Evolutionary conservation across 352 stramenopile species (phyloP).

Genomic region (Thraustochytrium sp.): DNA sequence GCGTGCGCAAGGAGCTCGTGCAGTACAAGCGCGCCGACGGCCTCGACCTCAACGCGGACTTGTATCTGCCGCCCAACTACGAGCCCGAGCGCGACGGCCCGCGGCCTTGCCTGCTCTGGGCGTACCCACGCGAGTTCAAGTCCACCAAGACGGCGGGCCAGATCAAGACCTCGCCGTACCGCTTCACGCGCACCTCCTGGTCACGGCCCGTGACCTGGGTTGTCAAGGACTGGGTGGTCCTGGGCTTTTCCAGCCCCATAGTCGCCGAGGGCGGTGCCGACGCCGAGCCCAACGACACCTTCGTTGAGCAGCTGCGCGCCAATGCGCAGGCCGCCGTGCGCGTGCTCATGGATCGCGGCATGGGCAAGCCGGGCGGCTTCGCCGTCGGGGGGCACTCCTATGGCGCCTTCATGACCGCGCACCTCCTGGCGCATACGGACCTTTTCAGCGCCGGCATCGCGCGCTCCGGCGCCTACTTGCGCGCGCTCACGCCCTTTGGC

Average conservation of each 20-base stretch:
- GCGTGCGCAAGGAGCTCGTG: conserved; percentile 10
- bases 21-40: conserved; percentile 44
- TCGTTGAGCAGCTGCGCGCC: conserved; percentile 26
- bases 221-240: conserved; percentile 33
- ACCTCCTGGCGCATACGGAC: conserved; percentile 43
- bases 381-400: conserved; percentile 44
- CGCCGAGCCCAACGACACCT: conserved; percentile 43
- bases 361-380: conserved; percentile 24
- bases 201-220: conserved; percentile 21
- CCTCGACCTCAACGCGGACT: conserved; percentile 27
- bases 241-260: conserved; percentile 29
- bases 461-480: conserved; percentile 39
- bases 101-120: conserved; percentile 39
- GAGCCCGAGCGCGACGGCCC: neutral
- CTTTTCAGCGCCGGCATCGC: conserved; percentile 40
- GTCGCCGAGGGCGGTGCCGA: conserved; percentile 28
- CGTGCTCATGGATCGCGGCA: neutral
- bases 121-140: conserved; percentile 46
- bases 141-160: conserved; percentile 37
- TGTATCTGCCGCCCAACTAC: conserved; percentile 32
- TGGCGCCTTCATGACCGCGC: conserved; percentile 43
- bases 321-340: conserved; percentile 38
- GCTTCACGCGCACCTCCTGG: conserved; percentile 24
- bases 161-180: conserved; percentile 31
- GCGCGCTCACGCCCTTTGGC: conserved; percentile 44